These are phyloP conservation scores for Escallonia herrerae DNA, from an alignment of 129 eudicot genomes.

Conservation along the genomic window DNA sequence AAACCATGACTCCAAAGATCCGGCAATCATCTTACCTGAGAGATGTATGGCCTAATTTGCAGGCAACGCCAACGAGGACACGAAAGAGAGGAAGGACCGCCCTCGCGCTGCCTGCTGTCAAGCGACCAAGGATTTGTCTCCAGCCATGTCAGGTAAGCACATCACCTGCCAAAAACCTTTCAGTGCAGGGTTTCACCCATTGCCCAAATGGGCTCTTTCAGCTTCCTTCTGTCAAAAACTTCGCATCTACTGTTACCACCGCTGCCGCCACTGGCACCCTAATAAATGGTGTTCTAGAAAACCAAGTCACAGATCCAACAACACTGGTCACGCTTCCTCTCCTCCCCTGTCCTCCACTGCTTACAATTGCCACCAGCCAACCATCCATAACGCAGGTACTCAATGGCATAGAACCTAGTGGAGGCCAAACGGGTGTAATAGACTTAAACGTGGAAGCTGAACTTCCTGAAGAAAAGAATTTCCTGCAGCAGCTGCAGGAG, in stretches of 20 bases:
- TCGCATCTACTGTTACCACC: not conserved
- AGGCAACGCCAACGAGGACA: conserved; percentile 71
- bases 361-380: conserved; percentile 1
- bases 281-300: conserved; percentile 7
- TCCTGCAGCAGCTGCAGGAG: conserved; percentile 35
- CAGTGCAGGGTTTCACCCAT: conserved; percentile 30
- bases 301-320: conserved; percentile 24
- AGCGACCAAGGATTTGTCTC: conserved; percentile 38
- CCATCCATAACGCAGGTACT: not conserved
- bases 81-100: conserved; percentile 68
- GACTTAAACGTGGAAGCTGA: conserved; percentile 49
- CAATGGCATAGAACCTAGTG: not conserved
- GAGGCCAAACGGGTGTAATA: conserved; percentile 7
- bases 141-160: conserved; percentile 31
- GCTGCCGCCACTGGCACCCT: not conserved
- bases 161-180: conserved; percentile 23
- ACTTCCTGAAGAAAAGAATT: conserved; percentile 48
- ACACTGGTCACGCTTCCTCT: conserved; percentile 43
- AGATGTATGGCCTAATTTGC: conserved; percentile 70
- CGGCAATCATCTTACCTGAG: conserved; percentile 50
- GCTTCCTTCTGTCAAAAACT: conserved; percentile 7
- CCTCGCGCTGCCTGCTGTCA: conserved; percentile 29
- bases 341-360: conserved; percentile 20
- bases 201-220: conserved; percentile 10
- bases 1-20: conserved; percentile 38